A percentile compares a stretch with the other conserved stretches of the same genome.
phyloP scores from a whole-genome alignment of 139 green algal genomes.

The Mychonastes homosphaera region DNA sequence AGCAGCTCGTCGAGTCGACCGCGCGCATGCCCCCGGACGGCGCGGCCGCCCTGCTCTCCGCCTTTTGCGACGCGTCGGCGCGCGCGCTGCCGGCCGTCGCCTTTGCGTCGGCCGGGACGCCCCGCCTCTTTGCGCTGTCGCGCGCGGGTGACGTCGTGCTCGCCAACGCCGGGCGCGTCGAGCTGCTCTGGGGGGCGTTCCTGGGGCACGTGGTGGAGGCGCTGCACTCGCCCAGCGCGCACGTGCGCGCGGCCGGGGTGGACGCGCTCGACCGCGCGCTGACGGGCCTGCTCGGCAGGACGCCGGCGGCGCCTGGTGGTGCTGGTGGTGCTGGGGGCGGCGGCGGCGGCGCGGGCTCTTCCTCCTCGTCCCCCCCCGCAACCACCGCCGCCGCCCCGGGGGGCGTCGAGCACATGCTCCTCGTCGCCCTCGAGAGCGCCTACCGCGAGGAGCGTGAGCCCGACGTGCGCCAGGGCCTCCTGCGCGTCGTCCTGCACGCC shows the following conservation, averaged over 20 bases:
- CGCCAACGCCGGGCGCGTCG: constrained; percentile 45
- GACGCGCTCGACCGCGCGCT: constrained; percentile 58
- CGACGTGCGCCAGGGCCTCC: constrained; percentile 57
- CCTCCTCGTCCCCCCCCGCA: background rate
- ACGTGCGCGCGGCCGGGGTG: constrained; percentile 42
- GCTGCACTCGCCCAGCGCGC: constrained; percentile 25
- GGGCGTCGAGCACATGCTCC: constrained; percentile 68
- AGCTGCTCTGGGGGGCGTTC: constrained; percentile 73
- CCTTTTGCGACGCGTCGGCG: constrained; percentile 32
- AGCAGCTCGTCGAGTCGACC: constrained; percentile 57
- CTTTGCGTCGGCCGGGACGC: background rate
- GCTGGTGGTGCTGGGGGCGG: no score
- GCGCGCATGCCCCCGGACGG: constrained; percentile 46
- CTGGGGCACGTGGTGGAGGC: constrained; percentile 62
- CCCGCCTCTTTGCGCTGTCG: background rate
- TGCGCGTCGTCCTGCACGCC: constrained; percentile 57
- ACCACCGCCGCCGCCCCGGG: constrained; percentile 3
- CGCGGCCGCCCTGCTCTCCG: constrained; percentile 43
- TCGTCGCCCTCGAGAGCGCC: constrained; percentile 58
- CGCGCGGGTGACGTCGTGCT: constrained; percentile 46
- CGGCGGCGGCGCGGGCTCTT: background rate
- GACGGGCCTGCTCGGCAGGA: constrained; percentile 31
- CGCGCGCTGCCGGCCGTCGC: background rate
- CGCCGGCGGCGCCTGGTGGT: background rate
- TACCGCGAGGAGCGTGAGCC: constrained; percentile 44